Evolutionary conservation across 2,329 filamentous ascomycete species (phyloP), one percentile per base, ranked within the genome.

Genomic region (Xylariaceae sp.): DNA sequence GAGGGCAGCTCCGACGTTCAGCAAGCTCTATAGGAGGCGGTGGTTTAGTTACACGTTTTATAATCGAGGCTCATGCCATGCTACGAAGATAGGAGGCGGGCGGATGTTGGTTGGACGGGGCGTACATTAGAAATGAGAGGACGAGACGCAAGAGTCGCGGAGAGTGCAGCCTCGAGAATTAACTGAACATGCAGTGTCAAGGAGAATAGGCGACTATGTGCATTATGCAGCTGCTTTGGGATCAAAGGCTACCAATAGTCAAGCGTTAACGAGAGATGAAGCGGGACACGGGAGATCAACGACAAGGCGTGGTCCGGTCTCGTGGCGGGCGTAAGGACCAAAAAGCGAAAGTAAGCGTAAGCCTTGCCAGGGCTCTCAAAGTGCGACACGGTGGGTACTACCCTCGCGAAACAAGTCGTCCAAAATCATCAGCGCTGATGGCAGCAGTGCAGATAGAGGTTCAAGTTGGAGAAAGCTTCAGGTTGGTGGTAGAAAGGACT

Each of bases 171-270:
- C n/a, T n/a, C 42, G 46, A 46, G 34, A 41, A 52, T 47, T 50
- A 56, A 57, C 52, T 57, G 30, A 56, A 55, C 29, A 53, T 51
- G 51, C 51, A 50, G 52, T 53, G 55, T 52, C 54, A 56, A 49
- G 50, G 50, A 47, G 39, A 47, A 52, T 54, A 53, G 50, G 50
- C 52, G 49, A 50, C 48, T 49, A 51, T 50, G 56, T 45, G 54
- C 54, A 59, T 57, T 44, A 54, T 59, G 53, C 50, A 52, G 48
- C 50, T 54, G 48, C 49, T 47, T 49, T 51, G 42, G 51, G 43
- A 51, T 49, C 35, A 29, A 46, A 47, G 48, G 48, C 42, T 42
- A 42, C 41, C 30, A 29, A 35, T 40, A 40, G 27, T 40, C 34
- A 39, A 34, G 29, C 17, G 18, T 37, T 37, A 41, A 38, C 36